phyloP scores from a whole-genome alignment of 2,329 filamentous ascomycete genomes.

The Venturia oleaginea region DNA sequence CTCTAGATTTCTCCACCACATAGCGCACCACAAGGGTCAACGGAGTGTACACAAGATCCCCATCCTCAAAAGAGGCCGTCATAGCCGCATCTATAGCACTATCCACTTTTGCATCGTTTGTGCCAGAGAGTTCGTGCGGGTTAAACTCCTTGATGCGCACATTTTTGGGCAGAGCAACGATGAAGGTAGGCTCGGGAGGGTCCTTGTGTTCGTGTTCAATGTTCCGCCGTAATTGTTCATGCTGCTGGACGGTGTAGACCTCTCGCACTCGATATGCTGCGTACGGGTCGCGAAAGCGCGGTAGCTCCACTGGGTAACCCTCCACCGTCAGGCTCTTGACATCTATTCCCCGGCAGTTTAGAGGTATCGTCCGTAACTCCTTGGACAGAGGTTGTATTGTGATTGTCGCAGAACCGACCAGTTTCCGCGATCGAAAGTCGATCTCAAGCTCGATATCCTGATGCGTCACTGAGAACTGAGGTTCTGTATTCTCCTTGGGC shows the following conservation, averaged over 20 bases:
- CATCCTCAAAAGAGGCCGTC: slow-evolving; percentile 7
- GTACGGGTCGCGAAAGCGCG: slow-evolving; percentile 55
- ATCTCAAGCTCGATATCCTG: slow-evolving; percentile 87
- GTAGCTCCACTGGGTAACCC: slow-evolving; percentile 27
- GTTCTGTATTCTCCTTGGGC: slow-evolving; percentile 20
- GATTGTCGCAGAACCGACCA: slow-evolving; percentile 75
- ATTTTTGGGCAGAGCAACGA: slow-evolving; percentile 49
- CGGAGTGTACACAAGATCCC: background rate
- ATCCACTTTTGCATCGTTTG: background rate
- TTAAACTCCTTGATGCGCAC: slow-evolving; percentile 55
- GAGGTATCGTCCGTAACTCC: slow-evolving; percentile 44
- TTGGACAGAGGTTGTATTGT: slow-evolving; percentile 58
- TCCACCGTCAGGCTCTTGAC: slow-evolving; percentile 43
- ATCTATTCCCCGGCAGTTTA: slow-evolving; percentile 56
- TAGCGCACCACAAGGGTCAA: slow-evolving; percentile 57
- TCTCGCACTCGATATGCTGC: slow-evolving; percentile 52
- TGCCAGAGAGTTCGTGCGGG: slow-evolving; percentile 20
- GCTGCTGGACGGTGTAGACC: slow-evolving; percentile 57
- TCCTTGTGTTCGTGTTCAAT: slow-evolving; percentile 49
- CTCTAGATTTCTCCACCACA: slow-evolving; percentile 61
- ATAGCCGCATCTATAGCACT: background rate
- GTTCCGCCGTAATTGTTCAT: slow-evolving; percentile 65
- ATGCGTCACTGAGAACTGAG: slow-evolving; percentile 56
- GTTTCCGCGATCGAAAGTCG: slow-evolving; percentile 65
- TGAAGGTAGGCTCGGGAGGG: slow-evolving; percentile 47